Evolutionary conservation across 331 rosid genomes (phyloP).

Genomic region (Telfairia occidentalis): DNA sequence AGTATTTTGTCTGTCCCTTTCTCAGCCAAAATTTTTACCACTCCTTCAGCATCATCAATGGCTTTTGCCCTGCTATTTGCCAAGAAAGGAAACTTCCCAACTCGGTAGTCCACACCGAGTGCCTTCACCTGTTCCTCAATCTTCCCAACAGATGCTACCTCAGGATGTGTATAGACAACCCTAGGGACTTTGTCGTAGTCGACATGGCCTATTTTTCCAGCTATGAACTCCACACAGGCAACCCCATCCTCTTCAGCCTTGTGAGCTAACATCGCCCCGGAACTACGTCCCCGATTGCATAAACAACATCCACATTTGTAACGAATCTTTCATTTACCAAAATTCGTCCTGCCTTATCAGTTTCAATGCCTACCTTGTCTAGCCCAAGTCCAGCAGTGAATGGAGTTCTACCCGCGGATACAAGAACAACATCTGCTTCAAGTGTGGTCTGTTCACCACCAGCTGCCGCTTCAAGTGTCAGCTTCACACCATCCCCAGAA

Average conservation of each 20-base stretch:
- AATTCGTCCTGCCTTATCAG: conserved; percentile 70
- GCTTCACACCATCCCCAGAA: conserved; percentile 80
- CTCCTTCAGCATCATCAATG: conserved; percentile 86
- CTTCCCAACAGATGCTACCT: conserved; percentile 91
- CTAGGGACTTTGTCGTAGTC: conserved; percentile 99
- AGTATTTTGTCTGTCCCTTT: conserved; percentile 89
- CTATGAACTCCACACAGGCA: conserved; percentile 93
- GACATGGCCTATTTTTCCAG: conserved; percentile 90
- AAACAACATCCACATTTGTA: conserved; percentile 67
- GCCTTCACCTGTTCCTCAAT: conserved; percentile 96
- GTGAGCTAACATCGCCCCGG: conserved; percentile 98
- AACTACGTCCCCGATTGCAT: conserved; percentile 91
- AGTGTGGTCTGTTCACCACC: conserved; percentile 72
- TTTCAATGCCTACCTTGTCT: conserved; percentile 80
- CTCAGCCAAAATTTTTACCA: conserved; percentile 84
- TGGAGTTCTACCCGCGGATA: conserved; percentile 91
- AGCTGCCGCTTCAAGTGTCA: conserved; percentile 84
- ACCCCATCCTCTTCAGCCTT: conserved; percentile 99
- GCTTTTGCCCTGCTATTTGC: conserved; percentile 99
- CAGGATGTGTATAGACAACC: conserved; percentile 87
- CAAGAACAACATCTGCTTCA: conserved; percentile 93
- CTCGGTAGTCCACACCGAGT: conserved; percentile 54
- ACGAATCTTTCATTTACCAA: conserved; percentile 67
- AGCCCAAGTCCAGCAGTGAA: conserved; percentile 75
- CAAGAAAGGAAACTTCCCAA: conserved; percentile 89